Evolutionary conservation across 2,329 filamentous ascomycete species (phyloP).

Genomic region (Pyrenophora seminiperda): DNA sequence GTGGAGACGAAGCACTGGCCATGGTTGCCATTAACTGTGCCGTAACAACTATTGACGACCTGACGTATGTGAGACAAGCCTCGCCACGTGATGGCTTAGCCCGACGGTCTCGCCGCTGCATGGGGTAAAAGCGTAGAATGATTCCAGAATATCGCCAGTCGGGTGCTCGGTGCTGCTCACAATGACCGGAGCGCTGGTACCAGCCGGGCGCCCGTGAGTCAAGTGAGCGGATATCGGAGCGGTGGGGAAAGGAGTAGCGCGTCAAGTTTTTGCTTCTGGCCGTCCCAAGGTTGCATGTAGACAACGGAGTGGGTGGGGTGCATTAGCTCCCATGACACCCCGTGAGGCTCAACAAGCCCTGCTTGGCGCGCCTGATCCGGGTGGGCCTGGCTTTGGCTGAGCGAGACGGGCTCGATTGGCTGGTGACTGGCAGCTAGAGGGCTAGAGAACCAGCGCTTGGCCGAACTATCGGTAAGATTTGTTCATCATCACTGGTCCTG

Average conservation of each 20-base stretch:
- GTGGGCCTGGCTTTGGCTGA: slow-evolving; percentile 20
- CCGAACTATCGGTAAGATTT: slow-evolving; percentile 34
- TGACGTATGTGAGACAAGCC: slow-evolving; percentile 1
- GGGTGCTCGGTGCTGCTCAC: slow-evolving; percentile 3
- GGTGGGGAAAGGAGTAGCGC: slow-evolving; percentile 13
- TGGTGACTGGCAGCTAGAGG: slow-evolving; percentile 3
- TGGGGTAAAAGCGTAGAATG: slow-evolving; percentile 13
- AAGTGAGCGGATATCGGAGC: slow-evolving; percentile 12
- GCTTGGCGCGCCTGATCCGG: slow-evolving; percentile 22
- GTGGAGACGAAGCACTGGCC: not conserved
- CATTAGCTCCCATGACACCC: slow-evolving; percentile 30
- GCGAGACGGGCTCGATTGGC: slow-evolving; percentile 14
- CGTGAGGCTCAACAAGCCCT: slow-evolving; percentile 37
- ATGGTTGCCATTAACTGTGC: not conserved
- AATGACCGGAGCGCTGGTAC: slow-evolving; percentile 8
- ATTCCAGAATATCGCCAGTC: slow-evolving; percentile 24
- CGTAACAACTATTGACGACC: slow-evolving; percentile 1
- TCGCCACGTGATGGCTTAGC: slow-evolving; percentile 1
- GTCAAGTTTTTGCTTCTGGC: slow-evolving; percentile 34
- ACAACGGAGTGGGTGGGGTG: slow-evolving; percentile 29
- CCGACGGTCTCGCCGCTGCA: not conserved
- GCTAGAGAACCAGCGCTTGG: slow-evolving; percentile 17
- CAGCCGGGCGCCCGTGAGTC: slow-evolving; percentile 13
- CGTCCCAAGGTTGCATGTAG: slow-evolving; percentile 16
- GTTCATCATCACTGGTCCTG: slow-evolving; percentile 4